Percentiles rank a stretch among this genome's conserved stretches.
Conservation (phyloP, 768 basidiomycete species). For the Antrodiella citrinella region DNA sequence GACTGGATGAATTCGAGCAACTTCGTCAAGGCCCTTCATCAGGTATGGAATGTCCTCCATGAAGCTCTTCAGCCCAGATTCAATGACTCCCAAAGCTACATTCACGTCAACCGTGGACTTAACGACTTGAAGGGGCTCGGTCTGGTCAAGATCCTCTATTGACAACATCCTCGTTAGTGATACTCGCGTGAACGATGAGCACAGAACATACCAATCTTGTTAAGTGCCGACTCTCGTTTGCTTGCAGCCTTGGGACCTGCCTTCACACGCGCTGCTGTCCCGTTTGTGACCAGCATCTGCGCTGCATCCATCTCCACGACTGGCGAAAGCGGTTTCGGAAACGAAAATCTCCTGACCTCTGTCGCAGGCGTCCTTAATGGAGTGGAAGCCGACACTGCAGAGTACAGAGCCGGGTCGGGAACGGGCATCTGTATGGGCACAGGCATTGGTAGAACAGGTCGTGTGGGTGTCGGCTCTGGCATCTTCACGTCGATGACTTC, state of each 20-base stretch:
- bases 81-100: conserved; percentile 5
- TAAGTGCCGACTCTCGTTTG: not conserved
- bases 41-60: conserved; percentile 20
- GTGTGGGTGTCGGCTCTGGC: not conserved
- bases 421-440: not conserved
- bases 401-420: not conserved
- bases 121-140: not conserved
- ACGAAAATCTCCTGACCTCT: not conserved
- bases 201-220: not conserved
- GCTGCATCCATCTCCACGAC: not conserved
- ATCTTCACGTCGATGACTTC: not conserved
- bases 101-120: not conserved
- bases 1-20: conserved; percentile 21
- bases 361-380: not conserved
- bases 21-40: conserved; percentile 21
- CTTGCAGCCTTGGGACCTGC: not conserved
- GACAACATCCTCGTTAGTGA: not conserved
- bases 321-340: not conserved
- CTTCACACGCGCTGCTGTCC: not conserved
- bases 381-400: not conserved
- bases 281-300: not conserved
- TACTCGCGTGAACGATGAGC: too few relatives aligned
- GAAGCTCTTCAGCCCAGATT: conserved; percentile 16
- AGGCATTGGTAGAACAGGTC: not conserved
- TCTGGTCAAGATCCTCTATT: too few relatives aligned